Conservation (phyloP, 495 filamentous ascomycete genomes). For the Aspergillus cavernicola region DNA sequence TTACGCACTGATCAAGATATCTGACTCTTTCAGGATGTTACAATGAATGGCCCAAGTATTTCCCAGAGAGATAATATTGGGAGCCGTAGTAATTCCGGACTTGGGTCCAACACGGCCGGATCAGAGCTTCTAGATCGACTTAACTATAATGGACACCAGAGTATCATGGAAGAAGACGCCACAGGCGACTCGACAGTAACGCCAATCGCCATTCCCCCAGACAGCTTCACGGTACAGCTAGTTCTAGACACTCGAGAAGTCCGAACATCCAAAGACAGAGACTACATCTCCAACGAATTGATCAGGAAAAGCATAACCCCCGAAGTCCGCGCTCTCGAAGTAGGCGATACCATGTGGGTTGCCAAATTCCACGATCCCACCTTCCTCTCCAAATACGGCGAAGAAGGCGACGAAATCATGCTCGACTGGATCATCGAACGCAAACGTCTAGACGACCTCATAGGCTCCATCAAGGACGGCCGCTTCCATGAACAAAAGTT, state of each 20-base stretch:
- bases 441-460: conserved; percentile 77
- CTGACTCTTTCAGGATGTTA: conserved; percentile 9
- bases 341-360: conserved; percentile 80
- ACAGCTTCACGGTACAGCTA: conserved; percentile 68
- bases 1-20: neutral
- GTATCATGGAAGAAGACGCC: neutral
- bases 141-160: conserved; percentile 12
- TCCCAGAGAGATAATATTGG: neutral
- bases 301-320: conserved; percentile 60
- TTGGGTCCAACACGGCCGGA: neutral
- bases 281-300: conserved; percentile 74
- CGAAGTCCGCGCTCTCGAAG: conserved; percentile 62
- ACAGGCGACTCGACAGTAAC: conserved; percentile 17
- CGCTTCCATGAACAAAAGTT: conserved; percentile 87
- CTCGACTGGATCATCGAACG: conserved; percentile 81
- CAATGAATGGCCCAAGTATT: neutral
- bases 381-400: conserved; percentile 51
- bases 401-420: conserved; percentile 70
- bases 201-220: conserved; percentile 59
- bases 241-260: conserved; percentile 77
- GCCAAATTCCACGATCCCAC: conserved; percentile 62
- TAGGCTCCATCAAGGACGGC: conserved; percentile 76
- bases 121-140: no score
- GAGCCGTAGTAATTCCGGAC: neutral
- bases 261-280: conserved; percentile 68